Evolutionary conservation across 2,329 filamentous ascomycete species (phyloP), one percentile per base, ranked within the genome.

Genomic region (Pseudocercospora musae): DNA sequence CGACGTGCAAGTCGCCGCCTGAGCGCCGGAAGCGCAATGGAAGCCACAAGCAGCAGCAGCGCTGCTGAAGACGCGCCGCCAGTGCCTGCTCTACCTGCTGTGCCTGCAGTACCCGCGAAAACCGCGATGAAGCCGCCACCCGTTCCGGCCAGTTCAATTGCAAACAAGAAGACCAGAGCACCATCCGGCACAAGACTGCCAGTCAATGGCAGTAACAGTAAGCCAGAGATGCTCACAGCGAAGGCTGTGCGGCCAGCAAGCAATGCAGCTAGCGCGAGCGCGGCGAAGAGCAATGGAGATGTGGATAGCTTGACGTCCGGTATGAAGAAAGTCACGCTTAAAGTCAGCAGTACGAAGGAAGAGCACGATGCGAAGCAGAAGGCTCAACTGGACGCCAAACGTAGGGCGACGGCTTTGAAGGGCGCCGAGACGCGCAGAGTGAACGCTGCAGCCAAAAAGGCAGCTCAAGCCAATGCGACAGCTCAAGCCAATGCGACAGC

Each of bases 261-360:
- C 2, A 18, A 58, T 27, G 33, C 62, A 25, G 44, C 9, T 2
- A 58, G 53, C 15, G 37, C 33, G 33, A 58, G 25, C 25, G 53
- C 59, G 50, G 23, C 58, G 25, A 50, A 54, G 40, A 48, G 60
- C 58, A 70, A 75, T 15, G 78, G 52, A 10, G 31, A 80, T 31
- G 71, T 86, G 49, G 83, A 86, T 49, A 76, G 75, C 18, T 72
- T 87, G 25, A 78, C 82, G 0, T 77, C 79, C 2, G 82, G 82
- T 3, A 72, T 87, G 63, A 84, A 83, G 69, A 82, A 82, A 27
- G 82, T 88, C 59, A 87, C 84, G 21, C 71, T 88, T 53, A 86
- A 85, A 64, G 77, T 87, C 57, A 67, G 64, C 42, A 83, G 83
- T 0, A 79, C 83, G 0, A 80, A 80, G 21, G 84, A 87, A 69